Evolutionary conservation across 371 early-diverging fungal species (phyloP).

Genomic region (Mucor irregularis): DNA sequence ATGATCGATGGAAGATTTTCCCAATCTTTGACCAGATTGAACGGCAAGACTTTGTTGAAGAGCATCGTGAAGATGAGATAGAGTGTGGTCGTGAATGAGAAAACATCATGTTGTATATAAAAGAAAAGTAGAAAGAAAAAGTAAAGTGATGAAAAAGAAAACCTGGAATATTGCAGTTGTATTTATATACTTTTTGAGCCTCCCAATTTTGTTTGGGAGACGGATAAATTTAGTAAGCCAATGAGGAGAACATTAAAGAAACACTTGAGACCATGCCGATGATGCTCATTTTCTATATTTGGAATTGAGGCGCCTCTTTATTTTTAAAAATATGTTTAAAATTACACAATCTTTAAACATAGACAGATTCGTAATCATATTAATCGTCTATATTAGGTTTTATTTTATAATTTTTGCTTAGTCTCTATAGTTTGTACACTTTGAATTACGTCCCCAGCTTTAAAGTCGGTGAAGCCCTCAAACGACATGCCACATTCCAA

Average conservation of each 20-base stretch:
- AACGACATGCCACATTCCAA: conserved; percentile 92
- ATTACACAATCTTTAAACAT: no score
- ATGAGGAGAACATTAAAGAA: neutral
- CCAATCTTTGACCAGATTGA: conserved; percentile 24
- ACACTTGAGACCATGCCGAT: conserved; percentile 17
- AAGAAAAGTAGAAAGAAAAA: neutral
- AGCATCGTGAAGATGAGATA: conserved; percentile 4
- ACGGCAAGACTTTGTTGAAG: conserved; percentile 15
- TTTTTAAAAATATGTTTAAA: no score
- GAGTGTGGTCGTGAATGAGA: conserved; percentile 2
- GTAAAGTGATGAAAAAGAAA: neutral
- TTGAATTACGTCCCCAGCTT: conserved; percentile 84
- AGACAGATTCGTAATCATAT: no score
- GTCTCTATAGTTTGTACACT: conserved; percentile 60
- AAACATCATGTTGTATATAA: neutral
- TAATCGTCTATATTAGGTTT: neutral
- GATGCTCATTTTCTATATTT: neutral
- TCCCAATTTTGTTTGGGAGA: neutral
- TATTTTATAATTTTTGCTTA: conserved; percentile 39
- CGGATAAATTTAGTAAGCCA: conserved; percentile 13
- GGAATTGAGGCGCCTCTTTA: neutral
- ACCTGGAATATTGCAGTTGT: neutral
- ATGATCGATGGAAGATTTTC: conserved; percentile 15
- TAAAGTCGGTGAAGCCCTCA: conserved; percentile 73
- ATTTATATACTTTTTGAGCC: conserved; percentile 12